Conservation (phyloP, 352 stramenopile genomes). For the Pythium brachiatum region DNA sequence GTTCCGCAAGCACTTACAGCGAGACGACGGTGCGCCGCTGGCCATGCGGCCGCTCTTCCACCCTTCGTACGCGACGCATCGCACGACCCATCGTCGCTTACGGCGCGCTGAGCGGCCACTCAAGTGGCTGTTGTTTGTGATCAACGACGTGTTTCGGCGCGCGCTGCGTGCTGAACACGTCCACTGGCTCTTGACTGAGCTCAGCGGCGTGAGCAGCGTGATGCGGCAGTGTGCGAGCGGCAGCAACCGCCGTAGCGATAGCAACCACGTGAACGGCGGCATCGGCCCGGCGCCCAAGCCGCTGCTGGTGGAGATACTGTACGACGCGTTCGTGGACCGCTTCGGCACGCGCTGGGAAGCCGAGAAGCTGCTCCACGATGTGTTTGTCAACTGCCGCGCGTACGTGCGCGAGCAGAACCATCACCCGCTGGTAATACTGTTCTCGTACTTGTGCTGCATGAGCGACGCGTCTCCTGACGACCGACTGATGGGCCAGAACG, state of each 20-base stretch:
- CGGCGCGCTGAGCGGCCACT: conserved; percentile 44
- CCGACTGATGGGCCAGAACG: conserved; percentile 62
- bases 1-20: conserved; percentile 65
- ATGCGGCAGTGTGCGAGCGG: conserved; percentile 1
- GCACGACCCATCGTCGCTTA: conserved; percentile 22
- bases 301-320: conserved; percentile 71
- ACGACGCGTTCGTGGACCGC: conserved; percentile 69
- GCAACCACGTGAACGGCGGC: conserved; percentile 39
- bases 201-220: conserved; percentile 47
- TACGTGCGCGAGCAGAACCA: conserved; percentile 36
- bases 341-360: conserved; percentile 72
- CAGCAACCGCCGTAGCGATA: neutral
- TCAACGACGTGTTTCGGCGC: conserved; percentile 54
- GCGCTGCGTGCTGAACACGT: conserved; percentile 35
- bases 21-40: conserved; percentile 62
- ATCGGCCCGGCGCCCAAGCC: conserved; percentile 54
- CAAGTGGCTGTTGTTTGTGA: conserved; percentile 56
- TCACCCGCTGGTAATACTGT: conserved; percentile 48
- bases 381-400: conserved; percentile 76
- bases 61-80: conserved; percentile 43
- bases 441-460: conserved; percentile 74
- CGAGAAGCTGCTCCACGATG: conserved; percentile 78
- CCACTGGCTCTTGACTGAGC: conserved; percentile 35
- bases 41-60: conserved; percentile 77
- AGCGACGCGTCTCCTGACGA: conserved; percentile 54